phyloP scores from a whole-genome alignment of 2,329 filamentous ascomycete genomes.

The Bipolaris victoriae region DNA sequence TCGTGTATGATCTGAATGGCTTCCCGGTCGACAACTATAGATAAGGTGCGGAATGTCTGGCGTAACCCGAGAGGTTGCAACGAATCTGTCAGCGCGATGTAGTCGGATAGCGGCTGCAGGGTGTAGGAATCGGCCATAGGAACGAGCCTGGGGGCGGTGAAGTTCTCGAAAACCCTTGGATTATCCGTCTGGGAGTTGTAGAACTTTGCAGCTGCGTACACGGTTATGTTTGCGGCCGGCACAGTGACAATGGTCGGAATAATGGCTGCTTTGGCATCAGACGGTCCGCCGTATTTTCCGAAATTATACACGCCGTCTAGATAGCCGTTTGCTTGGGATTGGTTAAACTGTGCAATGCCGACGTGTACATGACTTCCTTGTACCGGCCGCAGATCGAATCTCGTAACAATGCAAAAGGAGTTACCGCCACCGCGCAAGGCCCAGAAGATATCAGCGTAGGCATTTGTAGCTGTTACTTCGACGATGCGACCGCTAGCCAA shows the following conservation, averaged over 20 bases:
- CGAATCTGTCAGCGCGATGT: conserved; percentile 17
- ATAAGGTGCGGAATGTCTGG: conserved; percentile 25
- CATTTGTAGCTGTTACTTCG: conserved; percentile 26
- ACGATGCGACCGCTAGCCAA: conserved; percentile 31
- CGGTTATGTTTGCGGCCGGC: conserved; percentile 18
- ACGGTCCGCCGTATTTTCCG: conserved; percentile 19
- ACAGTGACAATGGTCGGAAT: conserved; percentile 27
- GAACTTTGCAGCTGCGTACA: conserved; percentile 27
- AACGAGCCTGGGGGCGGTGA: conserved; percentile 24
- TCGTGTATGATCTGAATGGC: conserved; percentile 25
- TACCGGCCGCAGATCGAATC: conserved; percentile 21
- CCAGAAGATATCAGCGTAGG: conserved; percentile 43
- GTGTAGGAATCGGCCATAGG: conserved; percentile 24
- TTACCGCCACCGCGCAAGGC: conserved; percentile 37
- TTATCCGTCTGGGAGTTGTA: conserved; percentile 27
- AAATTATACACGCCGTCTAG: conserved; percentile 33
- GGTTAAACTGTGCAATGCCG: conserved; percentile 23
- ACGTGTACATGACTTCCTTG: conserved; percentile 18
- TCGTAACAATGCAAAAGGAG: conserved; percentile 32
- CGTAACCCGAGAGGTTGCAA: conserved; percentile 21
- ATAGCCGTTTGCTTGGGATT: conserved; percentile 20
- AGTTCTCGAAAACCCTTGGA: conserved; percentile 25
- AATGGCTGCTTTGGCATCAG: conserved; percentile 28
- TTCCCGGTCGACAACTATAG: conserved; percentile 21
- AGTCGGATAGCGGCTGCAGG: conserved; percentile 20